phyloP scores from a whole-genome alignment of 805 yeast species.

The Kluyveromyces nonfermentans region DNA sequence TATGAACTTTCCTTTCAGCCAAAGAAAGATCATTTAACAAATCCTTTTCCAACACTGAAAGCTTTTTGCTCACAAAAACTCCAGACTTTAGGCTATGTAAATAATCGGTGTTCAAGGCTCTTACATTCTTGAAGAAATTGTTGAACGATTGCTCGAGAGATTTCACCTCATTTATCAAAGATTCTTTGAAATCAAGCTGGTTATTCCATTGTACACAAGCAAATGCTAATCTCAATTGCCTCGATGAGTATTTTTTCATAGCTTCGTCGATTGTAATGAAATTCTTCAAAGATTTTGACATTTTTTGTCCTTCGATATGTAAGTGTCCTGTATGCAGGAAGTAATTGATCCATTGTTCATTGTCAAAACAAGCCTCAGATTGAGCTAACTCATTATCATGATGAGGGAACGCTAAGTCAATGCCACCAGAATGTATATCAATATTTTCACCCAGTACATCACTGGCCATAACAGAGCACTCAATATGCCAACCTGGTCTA shows the following conservation, averaged over 20 bases:
- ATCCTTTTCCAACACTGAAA: slow-evolving; percentile 44
- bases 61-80: slow-evolving; percentile 51
- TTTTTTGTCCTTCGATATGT: slow-evolving; percentile 96
- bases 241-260: slow-evolving; percentile 52
- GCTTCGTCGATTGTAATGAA: slow-evolving; percentile 94
- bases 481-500: slow-evolving; percentile 99
- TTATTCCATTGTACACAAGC: slow-evolving; percentile 89
- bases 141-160: slow-evolving; percentile 63
- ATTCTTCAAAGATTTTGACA: slow-evolving; percentile 92
- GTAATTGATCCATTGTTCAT: slow-evolving; percentile 93
- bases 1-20: slow-evolving; percentile 55
- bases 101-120: slow-evolving; percentile 68
- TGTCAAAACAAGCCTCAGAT: slow-evolving; percentile 84
- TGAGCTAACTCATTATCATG: slow-evolving; percentile 98
- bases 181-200: slow-evolving; percentile 84
- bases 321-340: slow-evolving; percentile 95
- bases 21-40: slow-evolving; percentile 41
- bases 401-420: slow-evolving; percentile 96
- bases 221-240: slow-evolving; percentile 86
- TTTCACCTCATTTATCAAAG: slow-evolving; percentile 66
- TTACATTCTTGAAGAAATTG: slow-evolving; percentile 79
- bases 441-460: slow-evolving; percentile 73
- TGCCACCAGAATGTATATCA: slow-evolving; percentile 96
- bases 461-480: slow-evolving; percentile 97
- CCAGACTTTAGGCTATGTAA: slow-evolving; percentile 41